Evolutionary conservation across 352 stramenopile genomes (phyloP), one percentile per base, ranked within the genome.

Genomic region (Phytophthora ramorum): DNA sequence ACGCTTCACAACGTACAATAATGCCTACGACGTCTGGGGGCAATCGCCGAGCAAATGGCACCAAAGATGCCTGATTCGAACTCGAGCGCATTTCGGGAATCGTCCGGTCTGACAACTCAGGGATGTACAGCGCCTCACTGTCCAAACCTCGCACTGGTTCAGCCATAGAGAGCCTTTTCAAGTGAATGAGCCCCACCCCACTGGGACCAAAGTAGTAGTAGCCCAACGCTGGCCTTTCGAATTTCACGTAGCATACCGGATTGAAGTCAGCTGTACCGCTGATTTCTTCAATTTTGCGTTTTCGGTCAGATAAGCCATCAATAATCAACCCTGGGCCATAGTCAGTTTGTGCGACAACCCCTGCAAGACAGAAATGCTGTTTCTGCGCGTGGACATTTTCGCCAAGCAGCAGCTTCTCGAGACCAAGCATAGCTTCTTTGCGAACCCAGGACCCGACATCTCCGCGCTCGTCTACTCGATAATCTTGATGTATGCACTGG

Each of bases 391-490:
- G 53, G 12, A 62, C 71, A 24, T 35, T 71, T 24, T 79, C 54
- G 14, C 73, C 71, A 19, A 89, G 78, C 34, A 97, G 61, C 13
- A 99, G 56, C 38, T 71, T 73, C 60, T 97, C 82, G 8, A 99
- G 73, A 10, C 88, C 96, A 24, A 95, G 54, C 84, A 99, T 98
- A 14, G 97, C 95, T 65, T 92, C 94, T 64, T 97, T 97, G 37
- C 98, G 86, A 40, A 97, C 96, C 97, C 97, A 99, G 10, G 97
- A 99, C 10, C 98, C 98, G 17, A 99, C 96, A 78, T 99, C 98
- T 6, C 98, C 98, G 41, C 98, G 89, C 76, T 98, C 96, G 78
- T 99, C 97, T 9, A 96, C 89, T 20, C 89, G 95, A 71, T 99
- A 99, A 76, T 99, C 98, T 47, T 92, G 75, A 45, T 97, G 78